Conservation (phyloP, 1,284 basidiomycete species). For the Malassezia slooffiae region DNA sequence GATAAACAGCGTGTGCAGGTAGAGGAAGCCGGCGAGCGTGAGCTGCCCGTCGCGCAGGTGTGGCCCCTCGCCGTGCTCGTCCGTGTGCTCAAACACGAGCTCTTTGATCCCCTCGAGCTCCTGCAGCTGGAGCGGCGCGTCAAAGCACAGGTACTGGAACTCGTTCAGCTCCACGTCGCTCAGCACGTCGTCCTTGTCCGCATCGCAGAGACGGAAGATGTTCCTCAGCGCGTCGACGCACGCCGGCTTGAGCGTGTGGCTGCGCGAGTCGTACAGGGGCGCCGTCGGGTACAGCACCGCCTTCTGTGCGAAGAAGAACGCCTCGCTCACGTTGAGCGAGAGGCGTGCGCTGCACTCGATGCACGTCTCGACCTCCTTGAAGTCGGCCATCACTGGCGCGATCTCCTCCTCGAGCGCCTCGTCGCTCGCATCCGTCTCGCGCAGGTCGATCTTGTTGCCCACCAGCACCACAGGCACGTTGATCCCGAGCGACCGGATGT, state of each 20-base stretch:
- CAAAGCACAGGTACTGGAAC: slow-evolving; percentile 93
- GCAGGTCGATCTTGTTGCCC: slow-evolving; percentile 93
- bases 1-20: slow-evolving; percentile 92
- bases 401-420: slow-evolving; percentile 70
- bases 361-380: slow-evolving; percentile 71
- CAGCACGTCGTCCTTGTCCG: slow-evolving; percentile 83
- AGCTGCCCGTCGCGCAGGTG: slow-evolving; percentile 53
- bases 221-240: slow-evolving; percentile 77
- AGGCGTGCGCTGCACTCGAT: slow-evolving; percentile 84
- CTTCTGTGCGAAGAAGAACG: slow-evolving; percentile 99
- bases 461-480: slow-evolving; percentile 93
- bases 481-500: slow-evolving; percentile 79
- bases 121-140: slow-evolving; percentile 76
- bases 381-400: slow-evolving; percentile 45
- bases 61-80: slow-evolving; percentile 21
- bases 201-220: slow-evolving; percentile 91
- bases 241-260: slow-evolving; percentile 72
- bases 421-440: slow-evolving; percentile 84
- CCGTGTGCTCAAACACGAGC: slow-evolving; percentile 28
- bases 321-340: slow-evolving; percentile 76
- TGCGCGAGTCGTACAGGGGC: slow-evolving; percentile 87
- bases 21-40: slow-evolving; percentile 85
- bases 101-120: slow-evolving; percentile 61
- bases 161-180: slow-evolving; percentile 87
- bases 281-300: slow-evolving; percentile 95